A percentile compares a stretch with the other conserved stretches of the same genome.
These are phyloP conservation scores for Neonectria sp. DNA, from an alignment of 2,329 filamentous ascomycete species.

Conservation along the genomic window DNA sequence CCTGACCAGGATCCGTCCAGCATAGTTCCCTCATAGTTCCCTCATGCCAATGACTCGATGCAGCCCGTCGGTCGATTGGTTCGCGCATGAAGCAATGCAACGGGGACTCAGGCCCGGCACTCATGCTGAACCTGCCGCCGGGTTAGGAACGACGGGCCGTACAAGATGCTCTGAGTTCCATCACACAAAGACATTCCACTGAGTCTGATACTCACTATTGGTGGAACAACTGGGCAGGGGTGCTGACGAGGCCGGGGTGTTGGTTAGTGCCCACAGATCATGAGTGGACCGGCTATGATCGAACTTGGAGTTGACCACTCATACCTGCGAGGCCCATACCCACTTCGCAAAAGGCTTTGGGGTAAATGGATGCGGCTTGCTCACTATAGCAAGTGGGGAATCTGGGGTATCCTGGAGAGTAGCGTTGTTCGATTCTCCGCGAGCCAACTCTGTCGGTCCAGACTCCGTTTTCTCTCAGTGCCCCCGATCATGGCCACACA, in stretches of 20 bases:
- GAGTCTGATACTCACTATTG: conserved; percentile 31
- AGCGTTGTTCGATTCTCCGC: conserved; percentile 13
- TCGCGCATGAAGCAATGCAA: conserved; percentile 1
- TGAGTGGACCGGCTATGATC: conserved; percentile 45
- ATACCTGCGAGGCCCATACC: conserved; percentile 27
- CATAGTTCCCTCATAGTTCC: conserved; percentile 1
- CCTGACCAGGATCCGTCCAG: background rate
- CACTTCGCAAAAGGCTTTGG: conserved; percentile 24
- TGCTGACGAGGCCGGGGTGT: conserved; percentile 11
- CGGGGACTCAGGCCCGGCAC: conserved; percentile 17
- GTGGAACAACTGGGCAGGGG: conserved; percentile 44
- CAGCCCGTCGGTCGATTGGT: background rate
- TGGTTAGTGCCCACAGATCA: conserved; percentile 24
- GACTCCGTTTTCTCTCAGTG: conserved; percentile 20
- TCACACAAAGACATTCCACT: conserved; percentile 13
- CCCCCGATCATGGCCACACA: conserved; percentile 10
- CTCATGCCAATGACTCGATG: background rate
- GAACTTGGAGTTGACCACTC: conserved; percentile 32
- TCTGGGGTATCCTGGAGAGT: conserved; percentile 43
- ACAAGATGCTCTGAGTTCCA: conserved; percentile 12
- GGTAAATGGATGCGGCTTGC: conserved; percentile 25
- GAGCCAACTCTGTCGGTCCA: conserved; percentile 15
- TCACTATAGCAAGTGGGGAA: conserved; percentile 34
- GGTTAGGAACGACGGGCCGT: conserved; percentile 47
- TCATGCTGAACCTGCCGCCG: conserved; percentile 17